Percentiles rank a stretch among this genome's conserved stretches.
Evolutionary conservation across 768 basidiomycete species (phyloP).

Genomic region (Macrolepiota dolichaula): DNA sequence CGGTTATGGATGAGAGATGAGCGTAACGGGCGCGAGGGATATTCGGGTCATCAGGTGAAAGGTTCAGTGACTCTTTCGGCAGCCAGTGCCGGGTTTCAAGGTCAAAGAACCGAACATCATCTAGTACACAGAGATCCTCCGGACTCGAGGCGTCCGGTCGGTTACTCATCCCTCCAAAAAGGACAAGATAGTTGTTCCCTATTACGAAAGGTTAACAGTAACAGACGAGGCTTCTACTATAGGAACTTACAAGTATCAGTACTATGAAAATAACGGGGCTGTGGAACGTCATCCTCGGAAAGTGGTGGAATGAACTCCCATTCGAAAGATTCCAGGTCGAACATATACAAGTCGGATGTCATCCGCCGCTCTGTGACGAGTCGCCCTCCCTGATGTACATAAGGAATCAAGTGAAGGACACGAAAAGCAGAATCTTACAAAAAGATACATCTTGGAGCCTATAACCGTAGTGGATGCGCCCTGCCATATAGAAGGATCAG

Average conservation of each 20-base stretch:
- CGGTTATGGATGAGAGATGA: conserved; percentile 85
- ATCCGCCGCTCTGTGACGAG: conserved; percentile 84
- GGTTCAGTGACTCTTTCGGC: conserved; percentile 37
- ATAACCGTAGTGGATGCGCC: conserved; percentile 91
- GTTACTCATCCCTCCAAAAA: conserved; percentile 96
- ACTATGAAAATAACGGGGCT: conserved; percentile 93
- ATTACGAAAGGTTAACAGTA: conserved; percentile 8
- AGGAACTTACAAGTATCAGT: conserved; percentile 70
- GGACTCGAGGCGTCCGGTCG: conserved; percentile 64
- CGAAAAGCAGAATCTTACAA: conserved; percentile 47
- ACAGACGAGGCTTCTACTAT: not conserved
- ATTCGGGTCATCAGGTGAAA: conserved; percentile 40
- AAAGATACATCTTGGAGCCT: conserved; percentile 85
- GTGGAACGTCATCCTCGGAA: conserved; percentile 68
- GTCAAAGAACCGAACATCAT: conserved; percentile 90
- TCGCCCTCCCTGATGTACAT: conserved; percentile 66
- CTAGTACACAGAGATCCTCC: conserved; percentile 87
- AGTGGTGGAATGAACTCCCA: conserved; percentile 72
- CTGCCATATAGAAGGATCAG: conserved; percentile 31
- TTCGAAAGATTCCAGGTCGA: conserved; percentile 75
- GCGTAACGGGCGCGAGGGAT: conserved; percentile 89
- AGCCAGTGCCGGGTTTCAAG: conserved; percentile 71
- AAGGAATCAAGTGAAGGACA: not conserved
- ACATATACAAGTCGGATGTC: conserved; percentile 87
- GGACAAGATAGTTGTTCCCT: conserved; percentile 89